Percentiles rank a stretch among this genome's conserved stretches.
Evolutionary conservation across 805 yeast genomes (phyloP).

Genomic region (Cyberlindnera petersonii): DNA sequence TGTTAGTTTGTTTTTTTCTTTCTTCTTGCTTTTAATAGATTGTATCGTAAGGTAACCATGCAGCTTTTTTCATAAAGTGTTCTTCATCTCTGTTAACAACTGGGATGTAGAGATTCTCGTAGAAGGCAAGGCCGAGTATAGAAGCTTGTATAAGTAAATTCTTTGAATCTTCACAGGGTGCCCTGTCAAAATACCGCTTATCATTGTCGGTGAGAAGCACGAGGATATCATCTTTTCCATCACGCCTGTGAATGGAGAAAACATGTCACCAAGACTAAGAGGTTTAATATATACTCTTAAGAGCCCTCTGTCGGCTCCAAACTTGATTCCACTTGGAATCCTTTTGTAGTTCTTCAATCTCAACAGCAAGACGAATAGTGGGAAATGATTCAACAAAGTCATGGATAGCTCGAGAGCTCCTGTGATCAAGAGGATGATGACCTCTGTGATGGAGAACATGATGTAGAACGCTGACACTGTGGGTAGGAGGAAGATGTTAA

Average conservation of each 20-base stretch:
- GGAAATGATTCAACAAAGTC: conserved; percentile 75
- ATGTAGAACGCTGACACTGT: conserved; percentile 83
- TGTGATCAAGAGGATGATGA: conserved; percentile 44
- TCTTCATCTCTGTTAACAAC: conserved; percentile 9
- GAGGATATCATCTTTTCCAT: conserved; percentile 37
- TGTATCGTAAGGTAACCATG: background rate
- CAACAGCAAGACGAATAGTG: conserved; percentile 76
- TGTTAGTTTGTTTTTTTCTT: conserved; percentile 1
- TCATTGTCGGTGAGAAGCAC: conserved; percentile 39
- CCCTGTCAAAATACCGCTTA: conserved; percentile 43
- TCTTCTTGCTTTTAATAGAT: no score
- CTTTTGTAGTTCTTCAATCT: conserved; percentile 75
- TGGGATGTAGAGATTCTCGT: conserved; percentile 14
- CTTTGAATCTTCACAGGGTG: conserved; percentile 42
- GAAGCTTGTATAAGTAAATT: conserved; percentile 42
- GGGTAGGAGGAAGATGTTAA: conserved; percentile 74
- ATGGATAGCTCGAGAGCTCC: conserved; percentile 56
- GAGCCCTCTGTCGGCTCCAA: conserved; percentile 19
- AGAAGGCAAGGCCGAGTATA: conserved; percentile 51
- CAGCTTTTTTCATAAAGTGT: conserved; percentile 1
- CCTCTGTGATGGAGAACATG: conserved; percentile 59
- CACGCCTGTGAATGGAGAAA: conserved; percentile 43
- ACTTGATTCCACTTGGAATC: conserved; percentile 55
- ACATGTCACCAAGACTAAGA: conserved; percentile 40
- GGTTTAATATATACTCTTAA: conserved; percentile 42